phyloP scores from a whole-genome alignment of 75 land plant species.

The Selaginella moellendorffii region DNA sequence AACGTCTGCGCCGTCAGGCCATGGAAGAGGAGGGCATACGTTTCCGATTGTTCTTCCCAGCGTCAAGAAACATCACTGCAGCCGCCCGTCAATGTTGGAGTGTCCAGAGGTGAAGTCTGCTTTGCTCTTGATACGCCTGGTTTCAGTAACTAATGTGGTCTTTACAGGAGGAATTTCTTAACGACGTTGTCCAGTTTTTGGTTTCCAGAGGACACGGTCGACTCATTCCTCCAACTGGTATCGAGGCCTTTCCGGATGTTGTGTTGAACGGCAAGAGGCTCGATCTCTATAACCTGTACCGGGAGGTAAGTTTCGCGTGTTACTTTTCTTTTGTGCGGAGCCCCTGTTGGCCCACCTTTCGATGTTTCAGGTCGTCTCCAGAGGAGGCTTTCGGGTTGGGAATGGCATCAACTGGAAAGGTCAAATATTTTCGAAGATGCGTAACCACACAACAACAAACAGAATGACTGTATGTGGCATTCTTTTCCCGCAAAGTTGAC shows the following conservation, averaged over 20 bases:
- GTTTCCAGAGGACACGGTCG: conserved; percentile 2
- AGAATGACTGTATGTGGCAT: conserved; percentile 76
- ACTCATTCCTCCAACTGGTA: conserved; percentile 4
- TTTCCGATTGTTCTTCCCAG: conserved; percentile 52
- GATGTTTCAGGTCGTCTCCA: conserved; percentile 69
- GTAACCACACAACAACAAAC: conserved; percentile 79
- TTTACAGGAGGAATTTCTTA: background rate
- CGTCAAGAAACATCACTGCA: conserved; percentile 88
- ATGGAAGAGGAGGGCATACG: conserved; percentile 1
- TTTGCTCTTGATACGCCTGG: background rate
- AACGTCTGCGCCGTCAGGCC: background rate
- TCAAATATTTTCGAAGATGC: conserved; percentile 97
- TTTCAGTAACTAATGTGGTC: background rate
- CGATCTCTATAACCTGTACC: conserved; percentile 10
- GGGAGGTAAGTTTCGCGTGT: conserved; percentile 42
- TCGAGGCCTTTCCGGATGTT: conserved; percentile 2
- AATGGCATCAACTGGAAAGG: conserved; percentile 99
- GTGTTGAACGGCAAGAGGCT: conserved; percentile 4
- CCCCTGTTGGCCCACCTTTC: background rate
- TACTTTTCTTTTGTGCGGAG: background rate
- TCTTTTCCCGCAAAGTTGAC: too few relatives aligned
- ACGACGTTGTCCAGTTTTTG: conserved; percentile 7
- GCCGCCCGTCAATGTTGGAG: conserved; percentile 41
- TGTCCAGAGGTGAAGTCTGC: conserved; percentile 62
- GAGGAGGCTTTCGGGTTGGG: conserved; percentile 98